Percentiles rank a stretch among this genome's conserved stretches.
phyloP scores from a whole-genome alignment of 2,329 filamentous ascomycete genomes.

The Tolypocladium tropicale region DNA sequence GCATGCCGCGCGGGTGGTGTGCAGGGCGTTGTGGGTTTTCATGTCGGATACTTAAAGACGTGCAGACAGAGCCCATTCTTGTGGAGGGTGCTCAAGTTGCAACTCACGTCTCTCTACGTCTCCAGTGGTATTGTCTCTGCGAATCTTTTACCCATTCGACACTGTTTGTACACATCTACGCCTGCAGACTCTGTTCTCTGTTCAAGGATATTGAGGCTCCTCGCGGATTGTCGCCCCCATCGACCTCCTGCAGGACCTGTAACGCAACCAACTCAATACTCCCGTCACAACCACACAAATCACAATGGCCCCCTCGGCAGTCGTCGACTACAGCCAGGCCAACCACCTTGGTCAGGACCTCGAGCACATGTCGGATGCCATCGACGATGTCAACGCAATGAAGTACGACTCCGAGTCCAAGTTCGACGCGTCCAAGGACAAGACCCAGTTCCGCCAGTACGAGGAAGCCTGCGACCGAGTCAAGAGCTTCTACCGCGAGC shows the following conservation, averaged over 20 bases:
- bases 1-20: not conserved
- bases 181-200: not conserved
- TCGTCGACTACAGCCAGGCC: conserved; percentile 7
- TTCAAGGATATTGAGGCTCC: not conserved
- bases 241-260: not conserved
- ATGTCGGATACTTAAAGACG: not conserved
- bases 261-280: not conserved
- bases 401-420: conserved; percentile 44
- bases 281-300: not conserved
- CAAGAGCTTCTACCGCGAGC: conserved; percentile 74
- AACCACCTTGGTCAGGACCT: conserved; percentile 21
- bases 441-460: conserved; percentile 73
- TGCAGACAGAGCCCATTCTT: not conserved
- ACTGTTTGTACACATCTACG: too few species aligned
- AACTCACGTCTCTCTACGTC: not conserved
- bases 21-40: not conserved
- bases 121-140: not conserved
- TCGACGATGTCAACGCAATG: conserved; percentile 43
- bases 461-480: conserved; percentile 74
- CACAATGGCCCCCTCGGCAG: conserved; percentile 16
- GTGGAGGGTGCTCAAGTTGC: not conserved
- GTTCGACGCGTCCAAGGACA: conserved; percentile 69
- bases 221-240: not conserved
- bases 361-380: conserved; percentile 37
- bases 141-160: not conserved